A percentile compares a stretch with the other conserved stretches of the same genome.
Evolutionary conservation across 1,284 basidiomycete genomes (phyloP).

Genomic region (Cystobasidium sp.): DNA sequence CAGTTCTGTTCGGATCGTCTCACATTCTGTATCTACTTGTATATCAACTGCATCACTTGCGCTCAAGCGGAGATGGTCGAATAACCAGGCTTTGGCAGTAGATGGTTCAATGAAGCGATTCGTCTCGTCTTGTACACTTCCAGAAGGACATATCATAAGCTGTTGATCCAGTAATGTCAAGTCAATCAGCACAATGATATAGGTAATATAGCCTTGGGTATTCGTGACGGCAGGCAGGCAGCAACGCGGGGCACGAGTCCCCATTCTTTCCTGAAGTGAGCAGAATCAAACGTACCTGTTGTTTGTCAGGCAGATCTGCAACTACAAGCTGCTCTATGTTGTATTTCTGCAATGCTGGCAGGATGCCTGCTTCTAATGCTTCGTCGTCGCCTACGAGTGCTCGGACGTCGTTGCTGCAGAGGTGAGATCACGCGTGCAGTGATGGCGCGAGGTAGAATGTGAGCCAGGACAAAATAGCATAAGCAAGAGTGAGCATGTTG

Average conservation of each 20-base stretch:
- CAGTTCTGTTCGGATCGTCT: conserved; percentile 70
- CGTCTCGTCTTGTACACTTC: conserved; percentile 60
- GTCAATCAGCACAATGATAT: background rate
- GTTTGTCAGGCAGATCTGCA: conserved; percentile 63
- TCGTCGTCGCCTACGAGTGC: conserved; percentile 84
- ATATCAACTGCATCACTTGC: conserved; percentile 4
- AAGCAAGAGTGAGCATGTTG: no score
- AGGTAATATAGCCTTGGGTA: background rate
- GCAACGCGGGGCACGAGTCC: conserved; percentile 22
- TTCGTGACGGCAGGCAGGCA: no score
- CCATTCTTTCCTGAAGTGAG: background rate
- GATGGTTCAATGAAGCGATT: conserved; percentile 67
- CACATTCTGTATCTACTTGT: conserved; percentile 66
- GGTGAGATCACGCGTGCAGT: conserved; percentile 14
- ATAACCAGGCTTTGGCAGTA: conserved; percentile 73
- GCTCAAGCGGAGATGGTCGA: conserved; percentile 56
- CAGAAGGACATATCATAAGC: conserved; percentile 76
- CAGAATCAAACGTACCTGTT: conserved; percentile 33
- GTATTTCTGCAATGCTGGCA: conserved; percentile 77
- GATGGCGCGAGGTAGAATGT: conserved; percentile 39
- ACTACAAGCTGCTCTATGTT: conserved; percentile 82
- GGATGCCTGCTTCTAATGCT: conserved; percentile 72
- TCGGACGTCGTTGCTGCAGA: conserved; percentile 70
- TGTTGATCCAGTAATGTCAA: conserved; percentile 53
- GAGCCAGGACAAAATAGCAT: no score